Base-by-base conservation (phyloP, 345 rosid species). In the Heritiera littoralis region DNA sequence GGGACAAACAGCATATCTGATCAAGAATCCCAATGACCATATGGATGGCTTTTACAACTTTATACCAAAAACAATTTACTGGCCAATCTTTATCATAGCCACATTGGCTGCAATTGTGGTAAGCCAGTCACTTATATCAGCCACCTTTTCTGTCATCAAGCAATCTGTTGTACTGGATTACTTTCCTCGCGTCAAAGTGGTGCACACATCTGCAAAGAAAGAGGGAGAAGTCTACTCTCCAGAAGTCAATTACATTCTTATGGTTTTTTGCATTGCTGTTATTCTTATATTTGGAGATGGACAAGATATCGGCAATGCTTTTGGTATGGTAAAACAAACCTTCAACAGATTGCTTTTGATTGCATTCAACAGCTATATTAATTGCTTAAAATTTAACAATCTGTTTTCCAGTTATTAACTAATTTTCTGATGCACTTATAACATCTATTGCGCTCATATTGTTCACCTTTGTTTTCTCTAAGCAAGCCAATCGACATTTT, bases 141-240 rank as follows among this genome's bases (percentile, higher is more conserved):
- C 98, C 13, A 90, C 98, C 13, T 95, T 95, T 80, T 95, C 93
- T 23, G 81, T 95, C 49, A 87, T 95, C 88, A 92, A 93, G 89
- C 98, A 95, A 83, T 93, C 98, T 14, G 92, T 93, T 35, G 93
- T 92, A 11, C 90, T 93, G 66, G 97, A 93, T 71, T 93, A 93
- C 84, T 93, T 94, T 70, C 98, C 98, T 9, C 85, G 97, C 48
- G 95, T 93, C 58, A 95, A 90, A 86, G 94, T 95, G 30, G 92
- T 95, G 23, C 98, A 92, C 80, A 95, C 98, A 40, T 93, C 94
- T 41, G 72, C 88, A 10, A 92, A 79, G 66, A 88, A 90, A 78
- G 97, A 93, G 38, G 98, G 98, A 59, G 97, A 95, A 87, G 94
- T 93, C 5, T 93, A 93, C 81, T 94, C 92, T 75, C 97, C 98